Evolutionary conservation across 495 filamentous ascomycete species (phyloP).

Genomic region (Daldinia concentrica): DNA sequence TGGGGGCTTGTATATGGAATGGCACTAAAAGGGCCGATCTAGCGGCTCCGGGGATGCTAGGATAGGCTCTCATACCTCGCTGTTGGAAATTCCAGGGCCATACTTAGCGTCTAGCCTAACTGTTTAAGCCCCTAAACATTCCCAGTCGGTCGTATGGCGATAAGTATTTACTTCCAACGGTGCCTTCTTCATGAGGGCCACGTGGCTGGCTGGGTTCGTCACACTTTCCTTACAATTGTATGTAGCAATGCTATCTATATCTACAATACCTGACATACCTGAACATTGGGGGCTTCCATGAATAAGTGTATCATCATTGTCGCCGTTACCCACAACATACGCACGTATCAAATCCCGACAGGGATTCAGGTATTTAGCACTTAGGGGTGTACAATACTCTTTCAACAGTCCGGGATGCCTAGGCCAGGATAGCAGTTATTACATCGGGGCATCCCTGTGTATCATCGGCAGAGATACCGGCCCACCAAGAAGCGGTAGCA

Average conservation of each 20-base stretch:
- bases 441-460: conserved; percentile 25
- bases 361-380: neutral
- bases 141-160: neutral
- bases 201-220: too few relatives aligned
- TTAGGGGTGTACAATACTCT: neutral
- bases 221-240: too few relatives aligned
- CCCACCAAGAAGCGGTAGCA: conserved; percentile 4
- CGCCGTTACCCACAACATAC: conserved; percentile 19
- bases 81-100: conserved; percentile 14
- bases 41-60: neutral
- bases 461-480: conserved; percentile 34
- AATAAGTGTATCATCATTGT: neutral
- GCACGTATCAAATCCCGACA: conserved; percentile 15
- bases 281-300: neutral
- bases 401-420: conserved; percentile 12
- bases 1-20: conserved; percentile 11
- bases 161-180: neutral
- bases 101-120: conserved; percentile 6
- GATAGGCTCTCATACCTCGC: neutral
- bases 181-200: too few relatives aligned
- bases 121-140: conserved; percentile 10
- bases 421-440: neutral
- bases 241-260: too few relatives aligned
- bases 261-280: neutral
- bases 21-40: conserved; percentile 1